Conservation (phyloP, 2,329 filamentous ascomycete species). For the Lecanicillium sp. region DNA sequence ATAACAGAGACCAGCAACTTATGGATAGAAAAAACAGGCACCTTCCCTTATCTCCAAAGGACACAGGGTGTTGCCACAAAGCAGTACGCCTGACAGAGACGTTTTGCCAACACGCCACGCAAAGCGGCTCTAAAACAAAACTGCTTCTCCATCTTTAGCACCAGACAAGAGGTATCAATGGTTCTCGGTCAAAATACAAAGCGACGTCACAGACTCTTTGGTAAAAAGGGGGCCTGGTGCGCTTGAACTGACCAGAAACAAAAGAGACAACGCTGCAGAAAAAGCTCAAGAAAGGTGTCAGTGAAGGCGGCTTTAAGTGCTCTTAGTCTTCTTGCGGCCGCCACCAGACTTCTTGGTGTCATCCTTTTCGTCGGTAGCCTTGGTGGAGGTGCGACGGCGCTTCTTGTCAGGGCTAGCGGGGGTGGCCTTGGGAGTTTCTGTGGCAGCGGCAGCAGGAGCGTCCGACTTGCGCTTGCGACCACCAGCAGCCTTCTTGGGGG, state of each 20-base stretch:
- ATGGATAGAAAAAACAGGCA: too few species aligned
- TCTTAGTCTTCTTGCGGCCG: conserved; percentile 48
- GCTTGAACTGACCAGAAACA: not conserved
- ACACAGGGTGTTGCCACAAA: not conserved
- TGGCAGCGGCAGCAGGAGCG: conserved; percentile 30
- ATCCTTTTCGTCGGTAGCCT: conserved; percentile 45
- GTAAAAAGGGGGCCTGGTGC: too few species aligned
- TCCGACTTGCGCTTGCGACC: conserved; percentile 50
- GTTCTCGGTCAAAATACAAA: not conserved
- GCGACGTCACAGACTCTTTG: too few species aligned
- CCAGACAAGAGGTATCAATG: too few species aligned
- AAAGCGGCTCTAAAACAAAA: too few species aligned
- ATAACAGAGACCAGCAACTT: not conserved
- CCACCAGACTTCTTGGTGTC: conserved; percentile 48
- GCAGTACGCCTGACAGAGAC: too few species aligned
- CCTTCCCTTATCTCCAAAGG: not conserved
- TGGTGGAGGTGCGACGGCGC: conserved; percentile 48
- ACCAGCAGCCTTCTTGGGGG: conserved; percentile 44
- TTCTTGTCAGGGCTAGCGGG: conserved; percentile 54
- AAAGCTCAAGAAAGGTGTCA: not conserved
- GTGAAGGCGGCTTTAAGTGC: conserved; percentile 18
- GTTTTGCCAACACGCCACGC: too few species aligned
- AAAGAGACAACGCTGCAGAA: not conserved
- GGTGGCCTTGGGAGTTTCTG: conserved; percentile 28
- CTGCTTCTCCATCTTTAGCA: too few species aligned